phyloP scores from a whole-genome alignment of 129 eudicot species.

The sunflower (Helianthus annuus) region HanXRQr2.0-SUNRISE NC_035438.2:58381221-58381720 shows the following conservation, averaged over 20 bases:
- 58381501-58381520: slow-evolving; percentile 92
- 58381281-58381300: slow-evolving; percentile 61
- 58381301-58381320: slow-evolving; percentile 72
- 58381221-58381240: slow-evolving; percentile 79
- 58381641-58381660: slow-evolving; percentile 99
- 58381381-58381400: slow-evolving; percentile 5
- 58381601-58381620: slow-evolving; percentile 11
- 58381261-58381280: slow-evolving; percentile 75
- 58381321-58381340: slow-evolving; percentile 89
- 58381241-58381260: slow-evolving; percentile 55
- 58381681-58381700: slow-evolving; percentile 84
- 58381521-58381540: slow-evolving; percentile 94
- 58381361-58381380: not conserved
- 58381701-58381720: not conserved
- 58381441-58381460: slow-evolving; percentile 72
- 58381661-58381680: slow-evolving; percentile 90
- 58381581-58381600: not conserved
- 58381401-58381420: not conserved
- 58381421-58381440: not conserved
- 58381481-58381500: slow-evolving; percentile 95
- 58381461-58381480: slow-evolving; percentile 89
- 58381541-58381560: slow-evolving; percentile 15
- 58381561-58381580: not conserved
- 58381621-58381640: slow-evolving; percentile 91
- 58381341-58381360: slow-evolving; percentile 88